Conservation (phyloP, 805 yeast species). For the Candida orba region DNA sequence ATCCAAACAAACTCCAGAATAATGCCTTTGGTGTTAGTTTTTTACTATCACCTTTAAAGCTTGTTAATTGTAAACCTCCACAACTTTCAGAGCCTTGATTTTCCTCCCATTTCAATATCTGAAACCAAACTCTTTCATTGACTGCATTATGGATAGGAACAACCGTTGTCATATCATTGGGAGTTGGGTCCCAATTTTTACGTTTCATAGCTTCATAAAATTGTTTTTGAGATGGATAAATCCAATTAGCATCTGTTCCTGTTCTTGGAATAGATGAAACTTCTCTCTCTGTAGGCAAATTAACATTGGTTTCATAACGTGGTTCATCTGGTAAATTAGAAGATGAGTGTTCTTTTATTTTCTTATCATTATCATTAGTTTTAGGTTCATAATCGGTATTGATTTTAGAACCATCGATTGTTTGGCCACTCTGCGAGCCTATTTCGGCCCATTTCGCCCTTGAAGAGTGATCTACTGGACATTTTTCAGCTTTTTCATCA, state of each 20-base stretch:
- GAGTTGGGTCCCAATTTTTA: conserved; percentile 79
- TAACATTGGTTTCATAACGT: conserved; percentile 27
- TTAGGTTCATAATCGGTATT: conserved; percentile 12
- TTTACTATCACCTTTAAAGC: conserved; percentile 84
- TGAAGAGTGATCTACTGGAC: conserved; percentile 64
- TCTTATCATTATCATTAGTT: too few relatives aligned
- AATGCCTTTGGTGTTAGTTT: conserved; percentile 86
- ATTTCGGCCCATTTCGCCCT: conserved; percentile 49
- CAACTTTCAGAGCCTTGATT: conserved; percentile 52
- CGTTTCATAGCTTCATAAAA: conserved; percentile 91
- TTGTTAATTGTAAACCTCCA: conserved; percentile 79
- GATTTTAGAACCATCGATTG: conserved; percentile 17
- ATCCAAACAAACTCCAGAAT: conserved; percentile 55
- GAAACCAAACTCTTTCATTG: conserved; percentile 88
- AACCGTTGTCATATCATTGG: conserved; percentile 77
- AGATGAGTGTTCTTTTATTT: conserved; percentile 36
- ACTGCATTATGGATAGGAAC: conserved; percentile 94
- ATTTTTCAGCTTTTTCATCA: conserved; percentile 27
- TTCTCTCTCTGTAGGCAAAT: conserved; percentile 67
- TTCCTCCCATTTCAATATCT: conserved; percentile 77
- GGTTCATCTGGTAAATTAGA: conserved; percentile 32
- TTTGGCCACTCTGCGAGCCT: conserved; percentile 3
- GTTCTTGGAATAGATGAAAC: conserved; percentile 81
- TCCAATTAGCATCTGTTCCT: conserved; percentile 65
- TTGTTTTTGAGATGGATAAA: conserved; percentile 93